phyloP scores from a whole-genome alignment of 2,329 filamentous ascomycete genomes.

The Thyridium curvatum region DNA sequence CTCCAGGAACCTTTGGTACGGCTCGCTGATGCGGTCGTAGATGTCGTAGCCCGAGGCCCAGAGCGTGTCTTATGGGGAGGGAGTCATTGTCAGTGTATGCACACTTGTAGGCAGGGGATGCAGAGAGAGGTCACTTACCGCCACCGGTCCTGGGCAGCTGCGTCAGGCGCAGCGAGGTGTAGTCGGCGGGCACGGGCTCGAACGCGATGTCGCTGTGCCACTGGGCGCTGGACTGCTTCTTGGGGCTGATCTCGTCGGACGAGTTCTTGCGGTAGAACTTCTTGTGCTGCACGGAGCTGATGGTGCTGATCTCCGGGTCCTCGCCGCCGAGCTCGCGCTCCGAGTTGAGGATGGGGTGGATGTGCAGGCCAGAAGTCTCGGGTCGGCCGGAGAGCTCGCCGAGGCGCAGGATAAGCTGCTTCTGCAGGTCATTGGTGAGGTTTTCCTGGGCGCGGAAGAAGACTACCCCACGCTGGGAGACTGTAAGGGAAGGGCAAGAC shows the following conservation, averaged over 20 bases:
- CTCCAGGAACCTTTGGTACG: conserved; percentile 41
- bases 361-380: conserved; percentile 48
- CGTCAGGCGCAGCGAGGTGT: conserved; percentile 44
- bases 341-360: conserved; percentile 52
- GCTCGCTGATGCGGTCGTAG: conserved; percentile 40
- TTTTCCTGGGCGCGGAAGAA: conserved; percentile 57
- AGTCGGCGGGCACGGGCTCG: conserved; percentile 46
- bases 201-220: conserved; percentile 52
- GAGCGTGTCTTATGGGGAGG: conserved; percentile 38
- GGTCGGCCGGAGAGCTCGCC: conserved; percentile 56
- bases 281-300: conserved; percentile 43
- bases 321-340: conserved; percentile 42
- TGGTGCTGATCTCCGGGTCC: conserved; percentile 53
- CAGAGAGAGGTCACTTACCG: conserved; percentile 14
- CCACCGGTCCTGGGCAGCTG: conserved; percentile 32
- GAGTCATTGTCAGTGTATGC: neutral
- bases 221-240: conserved; percentile 24
- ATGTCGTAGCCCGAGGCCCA: conserved; percentile 39
- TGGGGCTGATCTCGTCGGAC: conserved; percentile 18
- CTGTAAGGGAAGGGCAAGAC: conserved; percentile 21
- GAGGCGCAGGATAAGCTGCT: conserved; percentile 50
- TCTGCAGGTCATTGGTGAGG: conserved; percentile 52
- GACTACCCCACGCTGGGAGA: conserved; percentile 57
- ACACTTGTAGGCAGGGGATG: neutral
- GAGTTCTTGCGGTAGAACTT: conserved; percentile 23